Percentiles rank a stretch among this genome's conserved stretches.
phyloP scores from a whole-genome alignment of 805 yeast genomes.

The Yarrowia sp. region DNA sequence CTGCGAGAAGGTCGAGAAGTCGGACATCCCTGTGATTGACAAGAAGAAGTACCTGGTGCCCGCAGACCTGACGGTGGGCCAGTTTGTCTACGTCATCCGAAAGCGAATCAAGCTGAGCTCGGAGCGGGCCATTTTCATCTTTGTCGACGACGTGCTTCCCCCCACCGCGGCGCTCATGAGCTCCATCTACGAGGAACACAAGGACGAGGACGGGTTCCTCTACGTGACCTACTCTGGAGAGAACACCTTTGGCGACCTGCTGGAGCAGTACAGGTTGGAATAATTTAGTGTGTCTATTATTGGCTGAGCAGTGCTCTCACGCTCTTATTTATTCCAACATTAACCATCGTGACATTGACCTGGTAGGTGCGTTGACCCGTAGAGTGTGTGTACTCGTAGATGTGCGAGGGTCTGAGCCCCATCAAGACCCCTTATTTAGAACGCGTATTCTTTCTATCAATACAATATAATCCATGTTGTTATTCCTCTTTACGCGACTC shows the following conservation, averaged over 20 bases:
- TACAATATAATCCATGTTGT: too few relatives aligned
- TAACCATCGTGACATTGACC: slow-evolving; percentile 25
- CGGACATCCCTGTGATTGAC: slow-evolving; percentile 94
- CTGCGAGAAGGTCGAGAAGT: slow-evolving; percentile 96
- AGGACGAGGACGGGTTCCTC: slow-evolving; percentile 96
- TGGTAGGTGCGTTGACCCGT: neutral
- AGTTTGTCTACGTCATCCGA: slow-evolving; percentile 96
- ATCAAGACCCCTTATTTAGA: too few relatives aligned
- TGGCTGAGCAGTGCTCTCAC: slow-evolving; percentile 38
- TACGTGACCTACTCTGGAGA: slow-evolving; percentile 97
- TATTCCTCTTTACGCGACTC: too few relatives aligned
- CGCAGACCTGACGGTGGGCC: slow-evolving; percentile 94
- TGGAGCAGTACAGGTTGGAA: slow-evolving; percentile 39
- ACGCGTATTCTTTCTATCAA: too few relatives aligned
- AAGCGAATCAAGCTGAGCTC: slow-evolving; percentile 95
- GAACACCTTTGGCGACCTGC: slow-evolving; percentile 82
- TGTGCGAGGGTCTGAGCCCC: too few relatives aligned
- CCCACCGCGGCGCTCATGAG: slow-evolving; percentile 98
- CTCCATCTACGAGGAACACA: slow-evolving; percentile 92
- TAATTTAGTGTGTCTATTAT: slow-evolving; percentile 21
- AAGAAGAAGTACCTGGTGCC: slow-evolving; percentile 97
- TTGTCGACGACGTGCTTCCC: slow-evolving; percentile 95
- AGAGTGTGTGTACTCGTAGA: neutral
- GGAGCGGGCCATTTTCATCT: slow-evolving; percentile 96
- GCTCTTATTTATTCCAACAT: slow-evolving; percentile 38